Evolutionary conservation across 2,329 filamentous ascomycete genomes (phyloP).

Genomic region (Exophiala aquamarina): DNA sequence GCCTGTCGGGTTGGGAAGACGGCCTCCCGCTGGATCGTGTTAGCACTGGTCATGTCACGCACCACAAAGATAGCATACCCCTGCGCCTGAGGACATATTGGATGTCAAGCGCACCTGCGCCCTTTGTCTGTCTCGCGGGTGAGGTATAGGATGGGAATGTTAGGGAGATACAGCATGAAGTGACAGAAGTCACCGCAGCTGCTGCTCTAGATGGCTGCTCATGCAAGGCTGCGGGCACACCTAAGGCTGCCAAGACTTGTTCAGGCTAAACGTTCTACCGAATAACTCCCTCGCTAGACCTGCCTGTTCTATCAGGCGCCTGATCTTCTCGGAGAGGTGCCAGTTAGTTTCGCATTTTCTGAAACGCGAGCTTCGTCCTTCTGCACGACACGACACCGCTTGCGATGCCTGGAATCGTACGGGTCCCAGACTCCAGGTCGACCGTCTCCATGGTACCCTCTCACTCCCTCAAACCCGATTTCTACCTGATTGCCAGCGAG

Average conservation of each 20-base stretch:
- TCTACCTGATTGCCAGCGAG: slow-evolving; percentile 61
- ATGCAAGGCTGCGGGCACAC: slow-evolving; percentile 11
- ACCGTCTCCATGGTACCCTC: slow-evolving; percentile 14
- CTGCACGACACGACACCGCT: neutral
- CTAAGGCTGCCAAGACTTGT: slow-evolving; percentile 15
- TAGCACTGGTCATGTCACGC: slow-evolving; percentile 24
- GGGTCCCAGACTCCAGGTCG: slow-evolving; percentile 7
- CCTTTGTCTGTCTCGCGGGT: neutral
- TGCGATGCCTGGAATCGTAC: slow-evolving; percentile 24
- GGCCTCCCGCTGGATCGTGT: slow-evolving; percentile 69
- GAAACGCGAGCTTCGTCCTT: neutral
- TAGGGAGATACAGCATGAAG: neutral
- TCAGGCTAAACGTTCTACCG: slow-evolving; percentile 1
- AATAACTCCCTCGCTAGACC: neutral
- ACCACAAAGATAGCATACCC: slow-evolving; percentile 12
- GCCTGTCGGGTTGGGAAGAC: slow-evolving; percentile 98
- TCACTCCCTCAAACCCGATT: slow-evolving; percentile 21
- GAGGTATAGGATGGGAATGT: neutral
- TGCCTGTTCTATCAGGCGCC: neutral
- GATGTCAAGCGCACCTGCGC: slow-evolving; percentile 32
- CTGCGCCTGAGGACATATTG: slow-evolving; percentile 26
- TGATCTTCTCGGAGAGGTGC: neutral
- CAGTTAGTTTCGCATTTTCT: neutral
- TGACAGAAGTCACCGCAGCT: neutral
- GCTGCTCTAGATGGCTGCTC: slow-evolving; percentile 2